Conservation (phyloP, 495 filamentous ascomycete species). For the Daldinia childiae region DNA sequence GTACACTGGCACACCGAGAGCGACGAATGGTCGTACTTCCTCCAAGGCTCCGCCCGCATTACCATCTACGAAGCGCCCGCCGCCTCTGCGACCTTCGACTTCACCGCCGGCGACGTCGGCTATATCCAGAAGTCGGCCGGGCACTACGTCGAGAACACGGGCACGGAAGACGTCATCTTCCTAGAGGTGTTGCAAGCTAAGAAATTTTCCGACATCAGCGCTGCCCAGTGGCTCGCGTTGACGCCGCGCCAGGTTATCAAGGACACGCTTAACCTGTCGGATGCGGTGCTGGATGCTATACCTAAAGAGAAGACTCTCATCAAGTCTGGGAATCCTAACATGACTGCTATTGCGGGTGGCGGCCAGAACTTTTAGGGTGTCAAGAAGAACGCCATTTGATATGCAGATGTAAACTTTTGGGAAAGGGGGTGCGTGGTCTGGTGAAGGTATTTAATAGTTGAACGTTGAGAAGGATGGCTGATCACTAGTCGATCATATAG, state of each 20-base stretch:
- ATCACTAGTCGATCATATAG: conserved; percentile 7
- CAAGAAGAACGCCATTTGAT: background rate
- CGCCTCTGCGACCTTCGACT: conserved; percentile 76
- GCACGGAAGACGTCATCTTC: conserved; percentile 72
- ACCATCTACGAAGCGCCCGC: conserved; percentile 70
- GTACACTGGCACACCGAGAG: conserved; percentile 81
- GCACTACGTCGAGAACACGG: conserved; percentile 81
- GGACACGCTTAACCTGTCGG: conserved; percentile 68
- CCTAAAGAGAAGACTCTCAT: conserved; percentile 72
- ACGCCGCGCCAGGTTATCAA: conserved; percentile 71
- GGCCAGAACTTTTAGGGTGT: conserved; percentile 18
- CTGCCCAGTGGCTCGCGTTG: conserved; percentile 72
- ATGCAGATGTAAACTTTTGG: background rate
- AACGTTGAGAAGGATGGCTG: background rate
- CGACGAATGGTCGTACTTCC: conserved; percentile 83
- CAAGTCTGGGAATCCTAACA: conserved; percentile 56
- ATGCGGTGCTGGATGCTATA: conserved; percentile 61
- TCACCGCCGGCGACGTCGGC: conserved; percentile 74
- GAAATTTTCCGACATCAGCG: conserved; percentile 70
- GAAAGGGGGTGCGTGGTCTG: background rate
- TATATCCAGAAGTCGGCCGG: conserved; percentile 71
- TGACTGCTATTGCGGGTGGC: conserved; percentile 44
- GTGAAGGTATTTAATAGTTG: conserved; percentile 1
- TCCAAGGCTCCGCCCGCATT: conserved; percentile 71
- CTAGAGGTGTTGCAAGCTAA: conserved; percentile 75